phyloP scores from a whole-genome alignment of 345 rosid species.

The Moringa oleifera region DNA sequence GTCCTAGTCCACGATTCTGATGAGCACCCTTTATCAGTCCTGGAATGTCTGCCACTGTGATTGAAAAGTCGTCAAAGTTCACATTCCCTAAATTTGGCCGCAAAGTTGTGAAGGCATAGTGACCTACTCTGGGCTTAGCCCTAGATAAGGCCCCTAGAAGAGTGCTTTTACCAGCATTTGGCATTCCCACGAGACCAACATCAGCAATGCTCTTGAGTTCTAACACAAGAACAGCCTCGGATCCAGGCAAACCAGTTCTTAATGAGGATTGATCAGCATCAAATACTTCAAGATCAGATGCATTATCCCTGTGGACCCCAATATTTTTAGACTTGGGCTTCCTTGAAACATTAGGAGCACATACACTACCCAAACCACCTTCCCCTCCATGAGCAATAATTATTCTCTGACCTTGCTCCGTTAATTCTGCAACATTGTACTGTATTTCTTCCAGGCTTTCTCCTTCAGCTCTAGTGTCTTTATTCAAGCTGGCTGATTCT shows the following conservation, averaged over 20 bases:
- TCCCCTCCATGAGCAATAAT: conserved; percentile 75
- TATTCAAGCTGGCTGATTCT: conserved; percentile 13
- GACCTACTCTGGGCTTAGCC: conserved; percentile 79
- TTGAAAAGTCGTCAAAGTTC: conserved; percentile 68
- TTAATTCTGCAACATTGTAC: conserved; percentile 69
- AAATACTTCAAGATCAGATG: conserved; percentile 19
- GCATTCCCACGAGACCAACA: conserved; percentile 97
- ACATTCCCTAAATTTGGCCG: conserved; percentile 86
- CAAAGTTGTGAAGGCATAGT: conserved; percentile 83
- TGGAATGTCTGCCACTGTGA: conserved; percentile 92
- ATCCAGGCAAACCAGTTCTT: conserved; percentile 55
- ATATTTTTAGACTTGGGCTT: conserved; percentile 30
- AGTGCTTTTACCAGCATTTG: conserved; percentile 94
- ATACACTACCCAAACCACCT: conserved; percentile 75
- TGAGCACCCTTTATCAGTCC: conserved; percentile 94
- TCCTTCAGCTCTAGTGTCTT: conserved; percentile 18
- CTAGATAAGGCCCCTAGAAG: conserved; percentile 83
- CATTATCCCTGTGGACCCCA: conserved; percentile 4
- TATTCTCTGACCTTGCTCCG: conserved; percentile 60
- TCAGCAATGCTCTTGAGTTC: conserved; percentile 97
- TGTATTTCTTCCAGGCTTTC: conserved; percentile 35
- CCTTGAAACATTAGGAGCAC: conserved; percentile 33
- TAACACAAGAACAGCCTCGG: conserved; percentile 54
- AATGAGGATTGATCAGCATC: conserved; percentile 30
- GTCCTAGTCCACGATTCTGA: conserved; percentile 81